Evolutionary conservation across 2,329 filamentous ascomycete species (phyloP).

Genomic region (Cercospora sojina): DNA sequence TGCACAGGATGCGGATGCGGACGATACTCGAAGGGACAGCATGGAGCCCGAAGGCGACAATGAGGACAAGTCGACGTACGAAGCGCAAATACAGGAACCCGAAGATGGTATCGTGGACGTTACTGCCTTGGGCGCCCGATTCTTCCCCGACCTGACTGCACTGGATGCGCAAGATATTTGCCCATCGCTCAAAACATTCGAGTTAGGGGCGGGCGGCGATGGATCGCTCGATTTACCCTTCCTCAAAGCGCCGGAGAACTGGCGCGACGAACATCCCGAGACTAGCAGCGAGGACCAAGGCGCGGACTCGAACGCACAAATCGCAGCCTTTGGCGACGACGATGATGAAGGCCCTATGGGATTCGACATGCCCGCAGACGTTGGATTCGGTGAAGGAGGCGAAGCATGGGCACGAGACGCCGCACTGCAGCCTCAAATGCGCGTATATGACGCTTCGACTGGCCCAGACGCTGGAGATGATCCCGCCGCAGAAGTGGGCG

Average conservation of each 20-base stretch:
- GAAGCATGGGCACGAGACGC: conserved; percentile 94
- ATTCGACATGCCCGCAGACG: conserved; percentile 60
- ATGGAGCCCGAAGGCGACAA: conserved; percentile 47
- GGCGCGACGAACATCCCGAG: conserved; percentile 60
- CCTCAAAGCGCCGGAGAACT: conserved; percentile 79
- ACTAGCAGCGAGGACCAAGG: conserved; percentile 58
- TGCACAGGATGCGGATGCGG: conserved; percentile 52
- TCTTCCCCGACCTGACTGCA: conserved; percentile 76
- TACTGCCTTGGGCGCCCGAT: conserved; percentile 68
- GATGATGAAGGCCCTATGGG: conserved; percentile 71
- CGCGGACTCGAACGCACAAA: conserved; percentile 48
- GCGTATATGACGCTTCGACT: conserved; percentile 65
- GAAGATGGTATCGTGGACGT: conserved; percentile 78
- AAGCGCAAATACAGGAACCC: conserved; percentile 40
- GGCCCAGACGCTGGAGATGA: conserved; percentile 55
- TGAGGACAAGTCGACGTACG: conserved; percentile 45
- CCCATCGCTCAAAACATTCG: conserved; percentile 89
- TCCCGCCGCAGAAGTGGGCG: conserved; percentile 48
- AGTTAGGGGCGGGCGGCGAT: conserved; percentile 75
- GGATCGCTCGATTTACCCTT: conserved; percentile 88
- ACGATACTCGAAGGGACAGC: conserved; percentile 38
- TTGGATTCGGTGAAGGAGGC: conserved; percentile 91
- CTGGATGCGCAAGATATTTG: conserved; percentile 90
- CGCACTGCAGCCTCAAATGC: conserved; percentile 80
- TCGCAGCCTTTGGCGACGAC: conserved; percentile 54